Evolutionary conservation across 257 asterid genomes (phyloP), one percentile per base, ranked within the genome.

Genomic region (Knoxia roxburghii): DNA sequence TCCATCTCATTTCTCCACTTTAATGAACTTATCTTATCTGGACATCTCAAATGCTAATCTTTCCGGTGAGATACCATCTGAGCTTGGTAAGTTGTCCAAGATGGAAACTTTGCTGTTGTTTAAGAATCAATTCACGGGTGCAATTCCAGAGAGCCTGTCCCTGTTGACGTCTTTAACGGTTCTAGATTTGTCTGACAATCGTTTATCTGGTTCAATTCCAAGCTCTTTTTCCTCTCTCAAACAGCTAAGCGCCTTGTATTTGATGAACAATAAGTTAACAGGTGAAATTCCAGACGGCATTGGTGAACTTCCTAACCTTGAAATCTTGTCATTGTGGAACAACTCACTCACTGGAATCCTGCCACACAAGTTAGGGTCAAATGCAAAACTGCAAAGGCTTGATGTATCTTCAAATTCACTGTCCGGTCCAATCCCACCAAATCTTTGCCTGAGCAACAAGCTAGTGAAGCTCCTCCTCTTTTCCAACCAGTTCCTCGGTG

Each of bases 371-470:
- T 74, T 94, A 26, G 99, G 99, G 61, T 85, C 89, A 21, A 94
- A 87, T 66, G 78, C 86, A 2, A 81, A 63, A 81, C 55, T 94
- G 35, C 85, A 76, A 53, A 73, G 70, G 61, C 83, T 94, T 4
- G 99, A 94, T 23, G 96, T 90, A 39, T 94, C 99, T 11, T 77
- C 97, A 0, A 90, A 90, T 75, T 75, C 71, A 0, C 77, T 94
- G 11, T 57, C 95, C 6, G 96, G 99, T 61, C 89, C 81, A 6
- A 78, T 94, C 46, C 99, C 99, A 1, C 78, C 85, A 6, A 84
- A 82, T 71, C 89, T 94, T 10, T 94, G 99, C 78, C 77, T 71
- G 32, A 58, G 93, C 57, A 76, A 81, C 32, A 83, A 41, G 18
- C 75, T 94, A 26, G 70, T 64, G 0, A 86, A 83, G 61, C 86